Base-by-base conservation (phyloP, 2,329 filamentous ascomycete genomes). In the Stagonosporopsis rhizophila region DNA sequence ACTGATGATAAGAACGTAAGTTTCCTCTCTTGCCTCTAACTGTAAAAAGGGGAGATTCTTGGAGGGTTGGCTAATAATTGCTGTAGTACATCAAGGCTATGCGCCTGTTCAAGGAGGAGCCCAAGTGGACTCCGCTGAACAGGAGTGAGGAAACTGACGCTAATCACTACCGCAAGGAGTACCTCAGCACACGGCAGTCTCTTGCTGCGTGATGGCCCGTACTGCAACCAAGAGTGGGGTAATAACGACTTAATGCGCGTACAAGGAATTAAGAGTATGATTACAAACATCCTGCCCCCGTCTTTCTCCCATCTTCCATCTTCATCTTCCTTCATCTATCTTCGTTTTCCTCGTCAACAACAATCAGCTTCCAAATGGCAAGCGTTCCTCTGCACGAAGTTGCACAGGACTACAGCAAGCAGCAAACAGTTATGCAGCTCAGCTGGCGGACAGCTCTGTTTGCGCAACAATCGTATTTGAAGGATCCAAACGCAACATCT, bases 61-160 rank as follows among this genome's bases (percentile, higher is more conserved):
- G 23, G 35, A 34, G 9, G 45, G 0, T 19, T 27, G 25, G 6
- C 45, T 55, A 17, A 49, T 22, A 3, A 5, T 19, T 8, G 14
- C 23, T 49, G 44, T 66, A 97, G 93, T 97, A 94, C 73, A 91
- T 96, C 65, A 91, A 96, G 73, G 95, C 95, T 14, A 94, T 98
- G 91, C 86, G 95, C 54, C 82, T 99, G 47, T 99, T 98, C 85
- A 93, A 98, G 80, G 95, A 98, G 64, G 93, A 98, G 78, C 95
- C 95, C 30, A 97, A 98, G 79, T 99, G 95, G 95, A 98, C 92
- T 32, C 90, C 95, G 14, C 78, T 99, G 65, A 96, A 96, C 80
- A 87, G 95, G 53, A 86, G 85, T 6, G 78, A 81, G 4, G 89
- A 94, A 44, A 85, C 96, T 39, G 92, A 98, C 73, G 75, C 75